Percentiles rank a stretch among this genome's conserved stretches.
Conservation (phyloP, 768 basidiomycete genomes). For the Leccinum arenicola region DNA sequence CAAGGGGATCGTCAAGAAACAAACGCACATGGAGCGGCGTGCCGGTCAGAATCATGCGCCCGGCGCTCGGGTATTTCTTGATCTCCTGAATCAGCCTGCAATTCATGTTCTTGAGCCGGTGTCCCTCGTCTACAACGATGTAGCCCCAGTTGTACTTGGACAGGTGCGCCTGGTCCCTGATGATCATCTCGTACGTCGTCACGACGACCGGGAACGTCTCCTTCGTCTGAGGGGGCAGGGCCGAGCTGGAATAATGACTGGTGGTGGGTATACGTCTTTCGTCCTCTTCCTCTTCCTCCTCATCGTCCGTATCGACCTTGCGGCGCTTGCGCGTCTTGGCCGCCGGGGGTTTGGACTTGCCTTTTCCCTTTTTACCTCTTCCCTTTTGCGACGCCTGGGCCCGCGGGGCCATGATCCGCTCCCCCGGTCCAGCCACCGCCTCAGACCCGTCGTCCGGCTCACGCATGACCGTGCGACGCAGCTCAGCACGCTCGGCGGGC, state of each 20-base stretch:
- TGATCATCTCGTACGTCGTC: constrained; percentile 93
- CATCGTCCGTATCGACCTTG: constrained; percentile 11
- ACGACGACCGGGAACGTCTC: constrained; percentile 72
- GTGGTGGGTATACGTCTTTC: constrained; percentile 19
- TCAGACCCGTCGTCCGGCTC: constrained; percentile 29
- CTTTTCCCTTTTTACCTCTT: constrained; percentile 14
- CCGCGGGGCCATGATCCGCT: constrained; percentile 24
- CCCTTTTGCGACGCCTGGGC: constrained; percentile 17
- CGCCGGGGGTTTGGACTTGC: constrained; percentile 12
- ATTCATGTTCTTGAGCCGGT: constrained; percentile 92
- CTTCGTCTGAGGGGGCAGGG: constrained; percentile 21
- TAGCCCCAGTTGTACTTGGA: constrained; percentile 78
- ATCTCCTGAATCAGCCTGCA: constrained; percentile 89
- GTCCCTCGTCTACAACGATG: constrained; percentile 95
- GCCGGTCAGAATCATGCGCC: constrained; percentile 91
- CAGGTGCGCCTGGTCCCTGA: constrained; percentile 71
- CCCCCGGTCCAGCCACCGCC: constrained; percentile 18
- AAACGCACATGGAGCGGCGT: constrained; percentile 86
- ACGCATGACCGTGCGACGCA: constrained; percentile 63
- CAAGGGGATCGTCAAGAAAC: constrained; percentile 21
- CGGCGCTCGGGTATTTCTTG: constrained; percentile 79
- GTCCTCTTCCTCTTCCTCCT: constrained; percentile 16
- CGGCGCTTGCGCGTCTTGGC: constrained; percentile 17
- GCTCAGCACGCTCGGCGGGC: constrained; percentile 74
- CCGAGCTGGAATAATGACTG: constrained; percentile 12